These are phyloP conservation scores for Penicillium subrubescens DNA, from an alignment of 495 filamentous ascomycete genomes.

Conservation along the genomic window DNA sequence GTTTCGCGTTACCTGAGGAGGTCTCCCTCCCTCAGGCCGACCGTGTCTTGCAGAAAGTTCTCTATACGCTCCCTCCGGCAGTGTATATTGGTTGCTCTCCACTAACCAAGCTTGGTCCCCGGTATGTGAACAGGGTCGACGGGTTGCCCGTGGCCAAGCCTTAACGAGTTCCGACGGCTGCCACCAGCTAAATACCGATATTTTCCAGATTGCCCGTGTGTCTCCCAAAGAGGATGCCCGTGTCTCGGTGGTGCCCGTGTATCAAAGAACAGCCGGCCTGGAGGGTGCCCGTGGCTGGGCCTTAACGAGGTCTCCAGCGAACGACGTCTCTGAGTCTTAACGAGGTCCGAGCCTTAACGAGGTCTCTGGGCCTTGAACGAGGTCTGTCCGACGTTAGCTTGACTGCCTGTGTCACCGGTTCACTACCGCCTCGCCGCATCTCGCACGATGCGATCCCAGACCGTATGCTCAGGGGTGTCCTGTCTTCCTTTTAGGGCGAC, in stretches of 20 bases:
- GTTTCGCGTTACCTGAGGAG: slow-evolving; percentile 19
- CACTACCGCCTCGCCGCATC: no score
- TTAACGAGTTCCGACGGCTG: slow-evolving; percentile 16
- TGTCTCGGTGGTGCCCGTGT: slow-evolving; percentile 18
- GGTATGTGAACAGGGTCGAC: slow-evolving; percentile 9
- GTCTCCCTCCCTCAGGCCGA: slow-evolving; percentile 17
- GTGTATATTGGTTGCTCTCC: slow-evolving; percentile 15
- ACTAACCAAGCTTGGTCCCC: slow-evolving; percentile 24
- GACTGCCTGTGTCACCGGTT: no score
- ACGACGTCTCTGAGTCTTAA: slow-evolving; percentile 16
- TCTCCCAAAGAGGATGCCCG: slow-evolving; percentile 18
- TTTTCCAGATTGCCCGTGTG: slow-evolving; percentile 16
- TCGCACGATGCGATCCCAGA: no score
- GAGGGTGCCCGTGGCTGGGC: slow-evolving; percentile 15
- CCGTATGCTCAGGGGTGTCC: no score
- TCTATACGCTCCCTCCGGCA: slow-evolving; percentile 17
- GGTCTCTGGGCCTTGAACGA: slow-evolving; percentile 21
- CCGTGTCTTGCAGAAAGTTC: slow-evolving; percentile 19
- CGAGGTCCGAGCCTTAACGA: slow-evolving; percentile 18
- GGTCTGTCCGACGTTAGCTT: no score
- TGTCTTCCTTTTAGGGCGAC: no score
- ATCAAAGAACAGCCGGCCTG: slow-evolving; percentile 6
- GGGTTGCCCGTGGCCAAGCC: slow-evolving; percentile 16
- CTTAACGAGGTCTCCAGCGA: slow-evolving; percentile 19
- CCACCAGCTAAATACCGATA: slow-evolving; percentile 17